Evolutionary conservation across 2,329 filamentous ascomycete genomes (phyloP).

Genomic region (Nothophaeocryptopus gaeumannii): DNA sequence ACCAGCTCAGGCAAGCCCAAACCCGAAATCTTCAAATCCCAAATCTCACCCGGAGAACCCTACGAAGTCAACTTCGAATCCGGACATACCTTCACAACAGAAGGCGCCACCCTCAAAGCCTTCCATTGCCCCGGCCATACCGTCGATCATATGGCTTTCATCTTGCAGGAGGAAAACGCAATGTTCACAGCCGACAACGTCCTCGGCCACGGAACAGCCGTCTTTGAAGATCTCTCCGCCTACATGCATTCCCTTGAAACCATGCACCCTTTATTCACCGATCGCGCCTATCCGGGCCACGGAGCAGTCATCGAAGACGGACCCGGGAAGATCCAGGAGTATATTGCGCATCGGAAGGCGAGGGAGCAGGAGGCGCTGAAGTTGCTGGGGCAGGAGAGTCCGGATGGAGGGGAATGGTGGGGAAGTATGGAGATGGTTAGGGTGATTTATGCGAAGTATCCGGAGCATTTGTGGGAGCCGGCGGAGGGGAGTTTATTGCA

Average conservation of each 20-base stretch:
- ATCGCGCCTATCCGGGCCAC: slow-evolving; percentile 82
- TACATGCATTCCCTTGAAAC: slow-evolving; percentile 68
- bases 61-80: slow-evolving; percentile 55
- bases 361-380: slow-evolving; percentile 75
- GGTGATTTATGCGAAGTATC: slow-evolving; percentile 77
- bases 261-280: slow-evolving; percentile 65
- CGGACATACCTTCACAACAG: slow-evolving; percentile 54
- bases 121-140: slow-evolving; percentile 73
- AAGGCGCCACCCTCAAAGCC: slow-evolving; percentile 66
- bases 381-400: slow-evolving; percentile 48
- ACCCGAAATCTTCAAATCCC: slow-evolving; percentile 27
- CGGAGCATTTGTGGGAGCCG: slow-evolving; percentile 69
- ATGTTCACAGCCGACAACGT: slow-evolving; percentile 91
- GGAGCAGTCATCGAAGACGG: slow-evolving; percentile 75
- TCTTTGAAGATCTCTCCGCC: slow-evolving; percentile 71
- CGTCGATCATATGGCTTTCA: slow-evolving; percentile 71
- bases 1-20: slow-evolving; percentile 4
- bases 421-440: slow-evolving; percentile 80
- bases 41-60: background rate
- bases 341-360: slow-evolving; percentile 75
- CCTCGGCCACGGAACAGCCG: slow-evolving; percentile 74
- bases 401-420: slow-evolving; percentile 49
- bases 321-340: slow-evolving; percentile 69
- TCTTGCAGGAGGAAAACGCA: slow-evolving; percentile 72
- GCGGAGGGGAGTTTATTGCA: slow-evolving; percentile 74